These are phyloP conservation scores for Alternaria atra DNA, from an alignment of 2,329 filamentous ascomycete genomes.

Conservation along the genomic window DNA sequence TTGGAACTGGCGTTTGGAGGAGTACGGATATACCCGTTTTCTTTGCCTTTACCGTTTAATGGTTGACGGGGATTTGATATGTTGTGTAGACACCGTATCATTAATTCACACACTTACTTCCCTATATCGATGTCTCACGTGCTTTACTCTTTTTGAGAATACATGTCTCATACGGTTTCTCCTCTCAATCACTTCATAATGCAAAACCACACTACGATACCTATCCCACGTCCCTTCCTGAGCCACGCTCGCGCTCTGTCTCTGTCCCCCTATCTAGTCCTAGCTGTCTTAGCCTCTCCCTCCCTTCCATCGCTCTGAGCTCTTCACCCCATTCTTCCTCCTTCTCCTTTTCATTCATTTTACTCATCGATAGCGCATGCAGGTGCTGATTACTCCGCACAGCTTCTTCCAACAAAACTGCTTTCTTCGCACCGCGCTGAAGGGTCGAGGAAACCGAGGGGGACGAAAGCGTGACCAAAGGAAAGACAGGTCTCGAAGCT, in stretches of 20 bases:
- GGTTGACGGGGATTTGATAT: too few species aligned
- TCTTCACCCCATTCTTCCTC: constrained; percentile 20
- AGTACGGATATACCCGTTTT: constrained; percentile 2
- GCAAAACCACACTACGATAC: too few species aligned
- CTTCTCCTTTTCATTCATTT: background rate
- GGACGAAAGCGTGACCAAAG: too few species aligned
- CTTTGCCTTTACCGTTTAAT: background rate
- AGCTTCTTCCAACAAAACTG: background rate
- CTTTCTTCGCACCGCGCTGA: background rate
- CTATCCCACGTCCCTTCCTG: too few species aligned
- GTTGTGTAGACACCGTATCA: too few species aligned
- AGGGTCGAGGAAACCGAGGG: too few species aligned
- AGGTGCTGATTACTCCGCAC: background rate
- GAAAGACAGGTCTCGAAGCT: background rate
- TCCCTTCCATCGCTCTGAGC: constrained; percentile 18
- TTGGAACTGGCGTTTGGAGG: background rate
- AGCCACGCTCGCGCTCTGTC: too few species aligned
- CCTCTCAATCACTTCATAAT: too few species aligned
- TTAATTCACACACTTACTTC: too few species aligned
- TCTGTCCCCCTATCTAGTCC: background rate
- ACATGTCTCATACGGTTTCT: too few species aligned
- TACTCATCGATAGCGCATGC: background rate
- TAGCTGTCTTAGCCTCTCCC: constrained; percentile 17
- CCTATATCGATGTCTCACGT: too few species aligned
- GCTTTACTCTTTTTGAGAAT: too few species aligned